phyloP scores from a whole-genome alignment of 2,329 filamentous ascomycete species.

The Monilinia vaccinii-corymbosi region DNA sequence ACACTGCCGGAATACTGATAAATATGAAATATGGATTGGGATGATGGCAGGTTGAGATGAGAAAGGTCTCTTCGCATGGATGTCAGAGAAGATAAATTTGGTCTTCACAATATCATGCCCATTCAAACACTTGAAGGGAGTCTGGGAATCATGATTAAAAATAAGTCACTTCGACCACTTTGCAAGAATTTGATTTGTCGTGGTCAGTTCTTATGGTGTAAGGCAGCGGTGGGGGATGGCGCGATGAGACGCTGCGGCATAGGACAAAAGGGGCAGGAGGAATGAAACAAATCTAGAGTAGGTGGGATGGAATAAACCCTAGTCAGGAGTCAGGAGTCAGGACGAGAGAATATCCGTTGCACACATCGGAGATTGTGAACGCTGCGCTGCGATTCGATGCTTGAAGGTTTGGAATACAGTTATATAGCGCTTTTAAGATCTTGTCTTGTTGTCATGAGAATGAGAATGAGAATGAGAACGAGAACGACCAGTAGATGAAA shows the following conservation, averaged over 20 bases:
- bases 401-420: background rate
- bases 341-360: background rate
- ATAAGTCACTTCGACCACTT: background rate
- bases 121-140: no score
- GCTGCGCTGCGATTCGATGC: background rate
- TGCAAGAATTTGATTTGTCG: background rate
- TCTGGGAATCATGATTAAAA: background rate
- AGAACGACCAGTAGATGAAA: background rate
- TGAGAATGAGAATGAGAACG: no score
- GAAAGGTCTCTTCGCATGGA: background rate
- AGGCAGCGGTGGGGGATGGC: background rate
- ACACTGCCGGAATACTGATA: no score
- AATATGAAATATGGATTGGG: background rate
- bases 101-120: background rate
- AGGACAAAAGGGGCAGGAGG: background rate
- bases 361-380: background rate
- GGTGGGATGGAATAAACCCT: background rate
- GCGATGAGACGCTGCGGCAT: background rate
- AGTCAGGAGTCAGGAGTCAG: background rate
- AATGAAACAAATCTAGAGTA: background rate
- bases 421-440: background rate
- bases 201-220: background rate
- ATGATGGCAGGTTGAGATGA: background rate
- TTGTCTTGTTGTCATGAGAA: no score
- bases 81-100: background rate